Percentiles rank a stretch among this genome's conserved stretches.
Evolutionary conservation across 1,284 basidiomycete genomes (phyloP).

Genomic region (Leccinum laetum): DNA sequence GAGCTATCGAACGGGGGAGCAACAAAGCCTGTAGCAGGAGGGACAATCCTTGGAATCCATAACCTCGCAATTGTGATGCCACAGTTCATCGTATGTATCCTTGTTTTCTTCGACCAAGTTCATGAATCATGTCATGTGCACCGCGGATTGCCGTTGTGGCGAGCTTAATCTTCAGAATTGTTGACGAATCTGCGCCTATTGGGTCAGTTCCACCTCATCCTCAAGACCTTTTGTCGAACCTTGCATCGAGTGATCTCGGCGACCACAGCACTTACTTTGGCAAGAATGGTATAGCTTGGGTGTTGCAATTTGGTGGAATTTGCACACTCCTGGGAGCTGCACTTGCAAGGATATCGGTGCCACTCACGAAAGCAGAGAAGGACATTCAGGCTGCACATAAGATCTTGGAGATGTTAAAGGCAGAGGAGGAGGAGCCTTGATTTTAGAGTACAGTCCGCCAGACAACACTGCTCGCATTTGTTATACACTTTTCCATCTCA

Average conservation of each 20-base stretch:
- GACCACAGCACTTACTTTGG: slow-evolving; percentile 66
- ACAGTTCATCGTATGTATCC: slow-evolving; percentile 78
- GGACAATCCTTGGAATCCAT: slow-evolving; percentile 94
- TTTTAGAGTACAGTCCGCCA: background rate
- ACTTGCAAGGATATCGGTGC: slow-evolving; percentile 70
- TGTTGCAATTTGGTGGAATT: slow-evolving; percentile 88
- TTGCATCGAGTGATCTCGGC: slow-evolving; percentile 15
- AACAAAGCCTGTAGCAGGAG: slow-evolving; percentile 74
- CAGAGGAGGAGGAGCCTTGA: slow-evolving; percentile 49
- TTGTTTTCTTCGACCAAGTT: background rate
- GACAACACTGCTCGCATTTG: slow-evolving; percentile 14
- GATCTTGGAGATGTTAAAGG: slow-evolving; percentile 71
- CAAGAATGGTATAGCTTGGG: slow-evolving; percentile 91
- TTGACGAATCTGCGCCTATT: slow-evolving; percentile 52
- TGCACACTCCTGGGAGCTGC: slow-evolving; percentile 76
- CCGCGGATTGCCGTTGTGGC: slow-evolving; percentile 84
- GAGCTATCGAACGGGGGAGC: slow-evolving; percentile 38
- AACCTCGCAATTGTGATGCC: slow-evolving; percentile 94
- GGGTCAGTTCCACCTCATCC: slow-evolving; percentile 33
- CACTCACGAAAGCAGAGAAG: slow-evolving; percentile 87
- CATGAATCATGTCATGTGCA: background rate
- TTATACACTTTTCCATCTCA: slow-evolving; percentile 1
- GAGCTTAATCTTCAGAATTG: slow-evolving; percentile 83
- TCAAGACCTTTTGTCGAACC: slow-evolving; percentile 5
- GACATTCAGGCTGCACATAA: slow-evolving; percentile 82